These are phyloP conservation scores for Aspergillus calidoustus DNA, from an alignment of 2,329 filamentous ascomycete species.

Conservation along the genomic window DNA sequence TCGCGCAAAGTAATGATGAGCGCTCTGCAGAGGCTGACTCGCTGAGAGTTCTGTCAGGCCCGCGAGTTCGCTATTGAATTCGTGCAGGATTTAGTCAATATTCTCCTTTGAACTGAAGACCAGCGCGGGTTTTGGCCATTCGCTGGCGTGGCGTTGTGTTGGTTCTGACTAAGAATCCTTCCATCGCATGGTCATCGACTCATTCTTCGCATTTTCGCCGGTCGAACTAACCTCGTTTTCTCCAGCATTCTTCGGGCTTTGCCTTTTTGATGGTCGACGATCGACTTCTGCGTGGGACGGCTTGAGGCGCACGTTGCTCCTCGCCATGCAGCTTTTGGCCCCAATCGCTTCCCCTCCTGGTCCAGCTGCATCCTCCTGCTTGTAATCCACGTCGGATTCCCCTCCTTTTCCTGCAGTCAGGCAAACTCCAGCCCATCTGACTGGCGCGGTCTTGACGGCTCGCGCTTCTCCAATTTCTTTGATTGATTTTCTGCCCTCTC, in stretches of 20 bases:
- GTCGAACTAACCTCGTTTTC: neutral
- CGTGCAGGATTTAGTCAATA: constrained; percentile 1
- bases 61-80: constrained; percentile 2
- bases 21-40: neutral
- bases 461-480: neutral
- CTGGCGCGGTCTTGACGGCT: neutral
- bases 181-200: neutral
- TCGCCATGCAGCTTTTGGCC: constrained; percentile 12
- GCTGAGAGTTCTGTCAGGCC: neutral
- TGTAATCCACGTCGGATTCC: constrained; percentile 1
- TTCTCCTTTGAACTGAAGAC: neutral
- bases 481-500: constrained; percentile 4
- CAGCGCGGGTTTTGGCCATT: neutral
- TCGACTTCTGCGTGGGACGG: constrained; percentile 7
- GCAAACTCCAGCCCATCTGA: neutral
- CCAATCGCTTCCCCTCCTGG: constrained; percentile 1
- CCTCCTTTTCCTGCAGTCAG: neutral
- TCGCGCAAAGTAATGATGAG: neutral
- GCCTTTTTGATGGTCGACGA: constrained; percentile 1
- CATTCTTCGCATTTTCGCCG: neutral
- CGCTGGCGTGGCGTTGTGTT: neutral
- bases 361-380: constrained; percentile 4
- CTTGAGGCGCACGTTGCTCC: constrained; percentile 9
- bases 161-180: constrained; percentile 17
- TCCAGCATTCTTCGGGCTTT: neutral